These are phyloP conservation scores for Alternaria conjuncta DNA, from an alignment of 2,329 filamentous ascomycete genomes.

Conservation along the genomic window DNA sequence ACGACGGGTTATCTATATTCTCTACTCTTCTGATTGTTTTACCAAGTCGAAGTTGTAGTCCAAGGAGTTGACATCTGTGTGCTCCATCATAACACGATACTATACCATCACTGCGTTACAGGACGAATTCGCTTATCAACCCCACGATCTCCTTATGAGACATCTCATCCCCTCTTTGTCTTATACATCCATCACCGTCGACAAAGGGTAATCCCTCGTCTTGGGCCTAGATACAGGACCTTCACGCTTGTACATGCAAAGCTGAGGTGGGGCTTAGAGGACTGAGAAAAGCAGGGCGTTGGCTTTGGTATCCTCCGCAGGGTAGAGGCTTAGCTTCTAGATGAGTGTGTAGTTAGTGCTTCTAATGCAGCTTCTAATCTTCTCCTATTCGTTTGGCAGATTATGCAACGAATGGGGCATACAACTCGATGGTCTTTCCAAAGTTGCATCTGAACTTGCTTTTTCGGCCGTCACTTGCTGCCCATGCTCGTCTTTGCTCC, in stretches of 20 bases:
- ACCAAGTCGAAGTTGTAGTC: not conserved
- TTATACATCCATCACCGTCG: not conserved
- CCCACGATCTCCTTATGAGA: not conserved
- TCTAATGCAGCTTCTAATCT: not conserved
- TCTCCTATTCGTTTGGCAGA: not conserved
- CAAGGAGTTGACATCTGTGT: not conserved
- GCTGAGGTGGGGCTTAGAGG: not conserved
- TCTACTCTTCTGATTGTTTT: not conserved
- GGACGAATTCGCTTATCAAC: not conserved
- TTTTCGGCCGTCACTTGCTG: not conserved
- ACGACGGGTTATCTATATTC: not conserved
- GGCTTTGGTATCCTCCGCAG: not conserved
- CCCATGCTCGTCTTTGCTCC: not conserved
- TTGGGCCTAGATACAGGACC: not conserved
- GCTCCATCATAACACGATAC: not conserved
- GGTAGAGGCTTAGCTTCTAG: not conserved
- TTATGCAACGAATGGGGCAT: too few relatives aligned
- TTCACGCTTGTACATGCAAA: not conserved
- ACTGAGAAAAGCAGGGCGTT: rapidly evolving
- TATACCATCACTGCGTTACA: not conserved
- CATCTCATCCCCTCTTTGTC: not conserved
- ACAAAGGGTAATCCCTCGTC: too few relatives aligned
- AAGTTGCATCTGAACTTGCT: not conserved
- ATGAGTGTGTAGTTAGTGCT: not conserved
- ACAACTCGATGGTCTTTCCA: not conserved